Base-by-base conservation (phyloP, 1,284 basidiomycete genomes). In the Rhodotorula sp. region DNA sequence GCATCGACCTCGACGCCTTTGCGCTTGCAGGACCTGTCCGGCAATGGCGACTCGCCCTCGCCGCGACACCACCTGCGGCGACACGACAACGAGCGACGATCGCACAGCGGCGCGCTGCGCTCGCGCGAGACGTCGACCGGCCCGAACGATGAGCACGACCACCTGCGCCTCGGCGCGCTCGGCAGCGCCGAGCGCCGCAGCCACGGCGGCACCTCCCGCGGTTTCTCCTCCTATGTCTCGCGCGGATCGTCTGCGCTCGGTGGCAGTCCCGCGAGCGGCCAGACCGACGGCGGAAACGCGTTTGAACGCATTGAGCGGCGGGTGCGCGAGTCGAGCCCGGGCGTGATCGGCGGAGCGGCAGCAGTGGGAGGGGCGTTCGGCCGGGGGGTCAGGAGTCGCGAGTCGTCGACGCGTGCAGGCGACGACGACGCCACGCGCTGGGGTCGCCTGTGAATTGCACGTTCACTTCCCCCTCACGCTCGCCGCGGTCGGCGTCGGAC, bases 141-240 rank as follows among this genome's bases (percentile, higher is more conserved):
- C 34, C 21, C n/a, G 27, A 25, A 44, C 44, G 23, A 27, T 41
- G 53, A 25, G 19, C 52, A 63, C n/a, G 57, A 58, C 44, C 45
- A 44, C 45, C n/a, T 44, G 44, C n/a, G 57, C 25, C 44, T 55
- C 45, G 53, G 52, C 12, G 25, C 62, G 52, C 45, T 44, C 21
- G 44, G 53, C 44, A 41, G 25, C 53, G 34, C 5, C 34, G 62
- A 55, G 44, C 62, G 61, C 21, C 44, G 62, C 52, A 55, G 62
- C 25, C 44, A 63, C 44, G 44, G 52, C 12, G 52, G 50, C 21
- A 54, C 63, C 23, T 45, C 63, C 0, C 45, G 48, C 19, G 68
- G 68, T 0, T 69, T 69, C 63, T 61, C 63, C 41, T 60, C 63
- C n/a, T 65, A 64, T 58, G 67, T 65, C 46, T 52, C 68, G 42